Base-by-base conservation (phyloP, 306 rosid species). In the Fagus sylvatica region DNA sequence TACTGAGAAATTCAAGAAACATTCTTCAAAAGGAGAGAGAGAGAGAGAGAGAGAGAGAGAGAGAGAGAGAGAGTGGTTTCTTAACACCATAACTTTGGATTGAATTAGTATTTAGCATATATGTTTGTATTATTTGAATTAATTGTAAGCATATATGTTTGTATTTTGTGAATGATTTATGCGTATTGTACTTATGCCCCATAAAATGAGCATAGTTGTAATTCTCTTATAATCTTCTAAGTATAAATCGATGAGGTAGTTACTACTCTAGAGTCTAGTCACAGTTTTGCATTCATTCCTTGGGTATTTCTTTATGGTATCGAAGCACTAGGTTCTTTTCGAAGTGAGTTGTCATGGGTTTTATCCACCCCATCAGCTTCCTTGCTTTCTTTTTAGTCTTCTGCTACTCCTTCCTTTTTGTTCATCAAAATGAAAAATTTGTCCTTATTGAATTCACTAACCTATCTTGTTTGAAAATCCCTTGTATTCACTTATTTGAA, bases 21-120 rank as follows among this genome's bases (percentile, higher is more conserved):
- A n/a, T n/a, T n/a, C n/a, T n/a, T n/a, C n/a, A n/a, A n/a, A 56
- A 34, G 6, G 64, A 8, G 64, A 22, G 64, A 8, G 62, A 8
- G 33, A 5, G 5, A 0, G 64, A 55, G 30, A 7, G 6, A n/a
- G 34, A 56, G 64, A 22, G 64, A 8, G 62, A 8, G 33, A 5
- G 5, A 0, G 64, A 55, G 30, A 7, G 6, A n/a, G 34, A 11
- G 4, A 10, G 51, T 46, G 33, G 10, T 30, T 61, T 12, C n/a
- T 22, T 61, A 6, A 61, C 42, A 33, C 68, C 15, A 32, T 33
- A 32, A 46, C 9, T 61, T 61, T 61, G 40, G 40, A 11, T 60
- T 12, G 68, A 61, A 61, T 57, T 57, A 57, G 65, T 57, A n/a
- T 28, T n/a, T n/a, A n/a, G n/a, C n/a, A n/a, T n/a, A n/a, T n/a